A percentile compares a stretch with the other conserved stretches of the same genome.
Conservation (phyloP, 352 stramenopile genomes). For the Globisporangium nodosum region DNA sequence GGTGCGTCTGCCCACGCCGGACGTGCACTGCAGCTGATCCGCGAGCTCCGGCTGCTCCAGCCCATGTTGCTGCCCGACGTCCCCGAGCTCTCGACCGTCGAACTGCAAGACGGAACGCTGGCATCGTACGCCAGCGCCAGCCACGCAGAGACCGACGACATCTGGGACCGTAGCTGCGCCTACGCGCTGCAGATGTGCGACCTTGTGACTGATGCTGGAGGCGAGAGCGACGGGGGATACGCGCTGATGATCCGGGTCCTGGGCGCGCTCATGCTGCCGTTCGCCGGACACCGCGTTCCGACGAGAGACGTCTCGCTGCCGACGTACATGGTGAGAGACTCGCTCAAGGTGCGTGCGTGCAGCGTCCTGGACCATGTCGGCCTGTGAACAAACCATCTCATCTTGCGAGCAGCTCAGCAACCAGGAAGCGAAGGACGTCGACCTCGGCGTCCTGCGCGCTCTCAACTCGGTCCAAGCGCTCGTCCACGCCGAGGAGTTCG, state of each 20-base stretch:
- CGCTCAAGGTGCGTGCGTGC: conserved; percentile 34
- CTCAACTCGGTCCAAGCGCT: conserved; percentile 23
- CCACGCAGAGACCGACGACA: conserved; percentile 1
- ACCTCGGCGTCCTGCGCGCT: conserved; percentile 33
- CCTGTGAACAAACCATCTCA: too few relatives aligned
- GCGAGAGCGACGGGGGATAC: conserved; percentile 25
- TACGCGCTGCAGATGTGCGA: conserved; percentile 37
- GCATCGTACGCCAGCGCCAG: conserved; percentile 1
- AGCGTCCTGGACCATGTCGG: too few relatives aligned
- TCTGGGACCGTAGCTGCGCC: conserved; percentile 34
- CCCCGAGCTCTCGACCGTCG: conserved; percentile 21
- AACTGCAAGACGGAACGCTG: conserved; percentile 15
- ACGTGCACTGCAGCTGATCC: conserved; percentile 40
- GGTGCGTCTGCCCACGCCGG: conserved; percentile 53
- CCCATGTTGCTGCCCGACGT: conserved; percentile 38
- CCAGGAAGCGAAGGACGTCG: conserved; percentile 56
- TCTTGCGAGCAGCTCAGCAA: conserved; percentile 26
- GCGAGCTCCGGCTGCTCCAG: conserved; percentile 45
- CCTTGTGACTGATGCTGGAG: not conserved
- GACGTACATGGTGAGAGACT: conserved; percentile 49
- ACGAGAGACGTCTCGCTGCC: conserved; percentile 36
- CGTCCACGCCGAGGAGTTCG: conserved; percentile 17
- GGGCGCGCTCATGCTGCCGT: conserved; percentile 43
- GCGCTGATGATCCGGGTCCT: conserved; percentile 44
- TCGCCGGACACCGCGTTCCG: conserved; percentile 32